These are phyloP conservation scores for Graphilbum ipis-grandicollis DNA, from an alignment of 2,329 filamentous ascomycete genomes.

Conservation along the genomic window DNA sequence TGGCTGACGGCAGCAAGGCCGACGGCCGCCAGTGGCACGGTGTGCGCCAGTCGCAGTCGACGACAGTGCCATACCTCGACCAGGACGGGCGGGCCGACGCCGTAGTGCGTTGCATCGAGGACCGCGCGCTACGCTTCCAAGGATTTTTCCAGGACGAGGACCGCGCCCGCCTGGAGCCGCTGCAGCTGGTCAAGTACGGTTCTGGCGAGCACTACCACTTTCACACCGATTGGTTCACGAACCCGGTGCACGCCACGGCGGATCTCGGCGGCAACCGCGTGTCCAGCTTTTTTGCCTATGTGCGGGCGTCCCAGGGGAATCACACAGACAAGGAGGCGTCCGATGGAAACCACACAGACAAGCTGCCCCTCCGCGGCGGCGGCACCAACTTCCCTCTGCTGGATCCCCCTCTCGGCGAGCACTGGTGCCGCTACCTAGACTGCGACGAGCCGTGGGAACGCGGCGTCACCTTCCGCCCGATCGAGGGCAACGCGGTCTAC, in stretches of 20 bases:
- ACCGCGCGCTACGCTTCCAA: slow-evolving; percentile 27
- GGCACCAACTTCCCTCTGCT: slow-evolving; percentile 31
- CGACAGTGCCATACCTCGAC: no score
- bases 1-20: slow-evolving; percentile 11
- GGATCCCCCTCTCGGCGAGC: slow-evolving; percentile 17
- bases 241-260: slow-evolving; percentile 18
- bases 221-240: slow-evolving; percentile 33
- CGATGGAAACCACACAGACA: not conserved
- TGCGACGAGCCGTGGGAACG: slow-evolving; percentile 29
- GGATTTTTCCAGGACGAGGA: slow-evolving; percentile 18
- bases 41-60: slow-evolving; percentile 28
- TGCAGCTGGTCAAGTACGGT: slow-evolving; percentile 30
- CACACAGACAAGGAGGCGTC: slow-evolving; percentile 10
- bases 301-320: slow-evolving; percentile 21
- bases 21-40: slow-evolving; percentile 17
- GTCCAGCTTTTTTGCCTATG: slow-evolving; percentile 30
- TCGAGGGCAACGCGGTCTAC: slow-evolving; percentile 29
- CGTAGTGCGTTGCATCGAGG: slow-evolving; percentile 27
- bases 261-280: slow-evolving; percentile 24
- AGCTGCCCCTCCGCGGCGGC: slow-evolving; percentile 17
- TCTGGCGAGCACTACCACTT: slow-evolving; percentile 27
- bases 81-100: slow-evolving; percentile 21
- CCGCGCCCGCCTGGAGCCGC: slow-evolving; percentile 23
- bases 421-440: slow-evolving; percentile 27
- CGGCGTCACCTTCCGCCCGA: slow-evolving; percentile 28